A percentile compares a stretch with the other conserved stretches of the same genome.
Evolutionary conservation across 805 yeast genomes (phyloP).

Genomic region (Ogataea kodamae): DNA sequence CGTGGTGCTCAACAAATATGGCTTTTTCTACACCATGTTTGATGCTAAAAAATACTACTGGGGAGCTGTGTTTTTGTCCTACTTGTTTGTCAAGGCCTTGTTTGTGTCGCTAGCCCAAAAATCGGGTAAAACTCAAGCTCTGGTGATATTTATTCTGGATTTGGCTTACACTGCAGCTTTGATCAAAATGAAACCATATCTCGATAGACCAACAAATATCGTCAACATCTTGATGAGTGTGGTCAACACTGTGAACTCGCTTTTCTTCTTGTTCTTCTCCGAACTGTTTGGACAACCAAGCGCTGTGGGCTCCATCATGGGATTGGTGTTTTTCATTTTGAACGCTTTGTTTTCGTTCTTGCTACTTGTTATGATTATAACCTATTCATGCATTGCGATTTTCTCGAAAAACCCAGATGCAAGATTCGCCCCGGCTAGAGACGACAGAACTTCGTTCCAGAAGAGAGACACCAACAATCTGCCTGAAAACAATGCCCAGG

Average conservation of each 20-base stretch:
- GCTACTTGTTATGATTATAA: constrained; percentile 65
- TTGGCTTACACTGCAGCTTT: constrained; percentile 62
- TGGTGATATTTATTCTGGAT: constrained; percentile 74
- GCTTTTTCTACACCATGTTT: constrained; percentile 88
- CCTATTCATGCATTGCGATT: constrained; percentile 57
- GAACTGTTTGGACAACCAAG: constrained; percentile 78
- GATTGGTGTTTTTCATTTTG: constrained; percentile 81
- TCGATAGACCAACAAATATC: constrained; percentile 79
- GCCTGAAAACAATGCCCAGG: constrained; percentile 38
- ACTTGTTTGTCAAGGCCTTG: constrained; percentile 61
- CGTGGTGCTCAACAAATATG: constrained; percentile 69
- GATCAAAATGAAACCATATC: constrained; percentile 66
- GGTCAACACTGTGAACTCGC: constrained; percentile 74
- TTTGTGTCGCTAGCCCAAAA: constrained; percentile 77
- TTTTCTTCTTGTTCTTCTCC: constrained; percentile 82
- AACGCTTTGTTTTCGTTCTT: constrained; percentile 86
- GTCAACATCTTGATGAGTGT: constrained; percentile 69
- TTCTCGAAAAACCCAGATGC: constrained; percentile 85
- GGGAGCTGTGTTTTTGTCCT: constrained; percentile 59
- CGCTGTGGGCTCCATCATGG: constrained; percentile 81
- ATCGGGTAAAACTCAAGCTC: constrained; percentile 77
- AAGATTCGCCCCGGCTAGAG: constrained; percentile 82
- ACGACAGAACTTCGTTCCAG: constrained; percentile 90
- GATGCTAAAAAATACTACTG: constrained; percentile 81
- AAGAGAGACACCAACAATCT: constrained; percentile 23